Conservation (phyloP, 371 early-diverging fungal species). For the Coemansia sp. region DNA sequence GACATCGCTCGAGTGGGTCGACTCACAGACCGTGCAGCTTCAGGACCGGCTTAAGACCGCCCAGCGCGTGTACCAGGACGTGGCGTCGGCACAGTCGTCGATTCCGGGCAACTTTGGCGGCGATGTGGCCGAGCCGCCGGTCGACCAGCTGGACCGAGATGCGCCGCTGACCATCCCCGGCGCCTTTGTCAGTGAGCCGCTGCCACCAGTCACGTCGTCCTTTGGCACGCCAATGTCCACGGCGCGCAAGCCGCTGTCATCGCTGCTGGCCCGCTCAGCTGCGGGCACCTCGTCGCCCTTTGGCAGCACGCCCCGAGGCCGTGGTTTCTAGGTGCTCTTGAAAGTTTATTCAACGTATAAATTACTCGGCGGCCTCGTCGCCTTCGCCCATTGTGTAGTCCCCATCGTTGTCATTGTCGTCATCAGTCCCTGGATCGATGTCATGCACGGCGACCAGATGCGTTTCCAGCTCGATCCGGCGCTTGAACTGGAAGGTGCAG, state of each 20-base stretch:
- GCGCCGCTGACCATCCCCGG: slow-evolving; percentile 23
- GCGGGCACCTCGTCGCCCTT: slow-evolving; percentile 17
- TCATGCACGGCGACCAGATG: slow-evolving; percentile 34
- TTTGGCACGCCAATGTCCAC: slow-evolving; percentile 28
- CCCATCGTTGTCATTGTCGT: not conserved
- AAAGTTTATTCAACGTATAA: too few species aligned
- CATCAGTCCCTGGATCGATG: not conserved
- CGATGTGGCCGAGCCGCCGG: not conserved
- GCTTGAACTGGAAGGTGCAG: slow-evolving; percentile 44
- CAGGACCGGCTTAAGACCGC: slow-evolving; percentile 43
- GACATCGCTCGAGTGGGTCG: slow-evolving; percentile 89
- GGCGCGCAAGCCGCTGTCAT: slow-evolving; percentile 3
- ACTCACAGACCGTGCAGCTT: slow-evolving; percentile 49
- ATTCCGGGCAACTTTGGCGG: slow-evolving; percentile 13
- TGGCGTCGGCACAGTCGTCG: slow-evolving; percentile 24
- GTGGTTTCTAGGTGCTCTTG: slow-evolving; percentile 11
- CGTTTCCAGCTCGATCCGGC: slow-evolving; percentile 23
- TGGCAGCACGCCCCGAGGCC: slow-evolving; percentile 19
- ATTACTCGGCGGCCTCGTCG: too few species aligned
- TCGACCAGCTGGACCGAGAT: not conserved
- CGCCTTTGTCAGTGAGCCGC: slow-evolving; percentile 27
- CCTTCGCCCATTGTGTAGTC: too few species aligned
- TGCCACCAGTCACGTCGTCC: slow-evolving; percentile 29
- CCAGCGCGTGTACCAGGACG: slow-evolving; percentile 37
- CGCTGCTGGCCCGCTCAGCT: slow-evolving; percentile 6